Evolutionary conservation across 768 basidiomycete genomes (phyloP), one percentile per base, ranked within the genome.

Genomic region (Boletus tomentosulus): DNA sequence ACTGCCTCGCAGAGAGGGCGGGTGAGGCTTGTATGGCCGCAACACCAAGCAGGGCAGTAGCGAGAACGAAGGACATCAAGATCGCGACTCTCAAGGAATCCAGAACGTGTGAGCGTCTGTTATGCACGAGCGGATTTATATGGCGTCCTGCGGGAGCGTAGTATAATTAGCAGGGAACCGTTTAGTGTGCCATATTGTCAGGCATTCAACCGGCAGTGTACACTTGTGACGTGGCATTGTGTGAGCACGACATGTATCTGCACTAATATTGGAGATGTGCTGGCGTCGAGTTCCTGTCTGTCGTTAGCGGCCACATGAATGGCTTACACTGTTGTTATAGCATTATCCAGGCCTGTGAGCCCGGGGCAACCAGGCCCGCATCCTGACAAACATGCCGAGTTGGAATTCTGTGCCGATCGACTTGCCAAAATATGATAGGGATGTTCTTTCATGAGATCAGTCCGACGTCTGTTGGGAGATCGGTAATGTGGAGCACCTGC

Each of bases 1-100:
- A 57, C 53, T 74, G 73, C 31, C 71, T 70, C 19, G 66, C 46
- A 24, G 50, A 50, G 41, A 74, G 68, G 24, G 55, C 6, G 4
- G 74, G 67, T 6, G 55, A 55, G 8, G 64, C 62, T 12, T 27
- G 47, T 3, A 45, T 64, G 37, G 35, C 46, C 2, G 33, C 31
- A 46, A 41, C 59, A 31, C 49, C 22, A 24, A 68, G 54, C 15
- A 71, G 45, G 8, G 39, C 42, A 50, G 55, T 49, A 46, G 37
- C 25, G 22, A 67, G 53, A 15, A 60, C 11, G 24, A 58, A 54
- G 13, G 48, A 13, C 60, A 69, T 47, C 11, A 13, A 4, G 24
- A 25, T 24, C 22, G 10, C 30, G n/a, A 13, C n/a, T 31, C n/a
- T 30, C 30, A 30, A 44, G 43, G 43, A n/a, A 44, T 30, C 12